phyloP scores from a whole-genome alignment of 2,329 filamentous ascomycete species.

The Fusarium longipes region DNA sequence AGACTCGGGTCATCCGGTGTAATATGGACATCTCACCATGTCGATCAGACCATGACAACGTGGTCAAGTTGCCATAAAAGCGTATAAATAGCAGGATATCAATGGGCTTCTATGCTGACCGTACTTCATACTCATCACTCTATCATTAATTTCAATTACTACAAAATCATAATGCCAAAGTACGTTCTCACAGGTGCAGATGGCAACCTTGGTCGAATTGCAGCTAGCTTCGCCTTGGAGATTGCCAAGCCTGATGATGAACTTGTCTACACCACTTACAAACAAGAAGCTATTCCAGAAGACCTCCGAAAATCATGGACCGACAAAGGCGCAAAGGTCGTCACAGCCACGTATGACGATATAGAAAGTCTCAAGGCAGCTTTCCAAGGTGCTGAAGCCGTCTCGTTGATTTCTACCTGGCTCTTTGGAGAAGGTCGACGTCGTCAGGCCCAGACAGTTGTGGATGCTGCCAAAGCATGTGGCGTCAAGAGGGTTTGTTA shows the following conservation, averaged over 20 bases:
- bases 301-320: conserved; percentile 34
- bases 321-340: conserved; percentile 37
- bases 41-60: conserved; percentile 8
- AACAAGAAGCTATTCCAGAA: conserved; percentile 31
- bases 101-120: too few species aligned
- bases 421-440: conserved; percentile 40
- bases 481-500: conserved; percentile 42
- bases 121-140: too few species aligned
- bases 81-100: not conserved
- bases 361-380: conserved; percentile 38
- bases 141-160: not conserved
- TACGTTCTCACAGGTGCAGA: conserved; percentile 44
- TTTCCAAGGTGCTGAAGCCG: conserved; percentile 43
- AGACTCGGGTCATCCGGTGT: conserved; percentile 14
- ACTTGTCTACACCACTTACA: conserved; percentile 42
- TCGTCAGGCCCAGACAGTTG: conserved; percentile 34
- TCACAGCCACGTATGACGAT: conserved; percentile 39
- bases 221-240: conserved; percentile 38
- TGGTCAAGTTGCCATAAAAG: not conserved
- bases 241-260: conserved; percentile 40
- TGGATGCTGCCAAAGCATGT: conserved; percentile 41
- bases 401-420: conserved; percentile 43
- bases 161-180: conserved; percentile 34
- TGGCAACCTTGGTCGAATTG: conserved; percentile 41
- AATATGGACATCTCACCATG: not conserved